Evolutionary conservation across 495 filamentous ascomycete species (phyloP), one percentile per base, ranked within the genome.

Genomic region (Penicillium roqueforti): DNA sequence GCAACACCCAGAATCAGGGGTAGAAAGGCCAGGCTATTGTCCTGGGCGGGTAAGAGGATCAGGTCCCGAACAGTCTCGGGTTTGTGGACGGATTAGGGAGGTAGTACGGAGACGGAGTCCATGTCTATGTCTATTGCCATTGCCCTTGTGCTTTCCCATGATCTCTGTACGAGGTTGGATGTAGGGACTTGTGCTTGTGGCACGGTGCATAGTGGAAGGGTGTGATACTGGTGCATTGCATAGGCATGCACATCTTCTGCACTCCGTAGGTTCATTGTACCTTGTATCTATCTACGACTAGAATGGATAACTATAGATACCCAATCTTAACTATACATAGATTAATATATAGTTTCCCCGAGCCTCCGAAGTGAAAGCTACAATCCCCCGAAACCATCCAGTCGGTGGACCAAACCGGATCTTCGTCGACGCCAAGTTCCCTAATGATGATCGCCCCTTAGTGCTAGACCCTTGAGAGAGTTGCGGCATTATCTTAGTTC

Each of bases 401-500:
- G 16, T 31, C 39, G 28, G 38, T 44, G 50, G 14, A 39, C 29
- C 19, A 53, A 53, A 53, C 51, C 51, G 51, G 51, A 53, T 53
- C 51, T 38, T 53, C 51, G 32, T 36, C 2, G n/a, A 36, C n/a
- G 32, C 32, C 29, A 18, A 41, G 37, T 42, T 42, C 29, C 50
- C 29, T 52, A 22, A 42, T 51, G 40, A 52, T 52, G 39, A 52
- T 52, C 50, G 32, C 18, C 49, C 18, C 37, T 32, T 51, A 31
- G 37, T 51, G 28, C 29, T 22, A 38, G 31, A 46, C 51, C 51
- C 41, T 38, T 19, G 50, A 53, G 50, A 53, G 26, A 25, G 40
- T 19, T 54, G 51, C 51, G 42, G 51, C 42, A 54, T 54, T 54
- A n/a, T 54, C 51, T 54, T 44, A 52, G 49, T 51, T n/a, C 13